Conservation (phyloP, 129 eudicot genomes). For the Rutidosis leptorrhynchoides region DNA sequence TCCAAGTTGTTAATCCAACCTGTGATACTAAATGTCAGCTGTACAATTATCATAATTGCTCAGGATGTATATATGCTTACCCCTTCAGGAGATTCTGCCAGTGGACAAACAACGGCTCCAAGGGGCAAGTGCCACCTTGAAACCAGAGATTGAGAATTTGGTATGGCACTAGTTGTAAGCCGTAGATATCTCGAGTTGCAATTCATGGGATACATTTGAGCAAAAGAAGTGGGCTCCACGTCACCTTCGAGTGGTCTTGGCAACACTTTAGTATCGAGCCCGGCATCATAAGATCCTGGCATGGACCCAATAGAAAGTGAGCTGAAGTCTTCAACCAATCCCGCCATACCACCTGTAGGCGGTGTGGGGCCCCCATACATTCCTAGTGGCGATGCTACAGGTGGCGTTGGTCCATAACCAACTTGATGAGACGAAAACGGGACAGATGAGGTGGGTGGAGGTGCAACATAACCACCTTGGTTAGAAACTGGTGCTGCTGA, state of each 20-base stretch:
- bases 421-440: constrained; percentile 46
- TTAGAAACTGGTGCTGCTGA: constrained; percentile 36
- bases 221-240: constrained; percentile 57
- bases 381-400: constrained; percentile 46
- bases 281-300: constrained; percentile 84
- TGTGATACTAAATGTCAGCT: constrained; percentile 6
- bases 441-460: constrained; percentile 46
- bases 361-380: constrained; percentile 56
- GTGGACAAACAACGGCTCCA: constrained; percentile 98
- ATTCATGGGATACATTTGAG: constrained; percentile 72
- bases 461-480: constrained; percentile 27
- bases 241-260: constrained; percentile 92
- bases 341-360: constrained; percentile 50
- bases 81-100: constrained; percentile 90
- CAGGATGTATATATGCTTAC: constrained; percentile 38
- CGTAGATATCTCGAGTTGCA: constrained; percentile 67
- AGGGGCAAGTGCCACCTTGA: constrained; percentile 94
- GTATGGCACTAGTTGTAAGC: constrained; percentile 80
- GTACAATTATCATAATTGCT: neutral
- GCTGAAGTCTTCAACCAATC: constrained; percentile 73
- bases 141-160: constrained; percentile 81
- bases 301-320: constrained; percentile 66
- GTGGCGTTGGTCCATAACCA: constrained; percentile 56
- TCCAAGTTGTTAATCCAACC: constrained; percentile 3
- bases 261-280: constrained; percentile 66